Base-by-base conservation (phyloP, 2,329 filamentous ascomycete genomes). In the Aspergillus sojae region DNA sequence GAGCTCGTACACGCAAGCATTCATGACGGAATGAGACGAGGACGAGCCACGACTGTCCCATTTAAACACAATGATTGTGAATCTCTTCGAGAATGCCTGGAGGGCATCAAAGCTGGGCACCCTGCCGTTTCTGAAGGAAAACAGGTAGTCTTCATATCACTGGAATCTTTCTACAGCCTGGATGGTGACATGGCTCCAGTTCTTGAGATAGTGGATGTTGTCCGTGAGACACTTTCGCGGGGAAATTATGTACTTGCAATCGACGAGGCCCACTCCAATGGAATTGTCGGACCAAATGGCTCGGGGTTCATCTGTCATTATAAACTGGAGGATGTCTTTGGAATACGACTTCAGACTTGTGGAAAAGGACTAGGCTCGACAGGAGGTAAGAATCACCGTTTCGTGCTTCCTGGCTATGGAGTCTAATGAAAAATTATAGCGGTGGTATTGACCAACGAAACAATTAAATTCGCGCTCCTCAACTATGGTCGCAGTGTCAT, bases 1-100 rank as follows among this genome's bases (percentile, higher is more conserved):
- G 88, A 87, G 70, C 79, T 88, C 23, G 84, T 91, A 7, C 90
- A 91, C 67, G 90, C 90, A 1, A 91, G 88, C 63, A 86, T 89
- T 3, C 89, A 91, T 62, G 89, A 91, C 71, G 89, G 89, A 0
- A 89, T 91, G 86, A 80, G 80, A 41, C 65, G 86, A 39, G 85
- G 84, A 10, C 81, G 86, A 1, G 86, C 85, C 0, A 72, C 65
- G 0, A 72, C 66, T 34, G 80, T 61, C 75, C 23, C 70, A 28
- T 68, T 67, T 23, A 10, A 30, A 12, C 65, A 66, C 30, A 66
- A 65, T 26, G 57, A 66, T 36, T 57, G 46, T 21, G n/a, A 28
- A 11, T 61, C 62, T 9, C 48, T 65, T 19, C 48, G 26, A 21
- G 14, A 23, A 4, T 45, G 55, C 26, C 45, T 65, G 1, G 46